Percentiles rank a stretch among this genome's conserved stretches.
These are phyloP conservation scores for Fraxinus americana DNA, from an alignment of 257 asterid genomes.

Conservation along the genomic window DNA sequence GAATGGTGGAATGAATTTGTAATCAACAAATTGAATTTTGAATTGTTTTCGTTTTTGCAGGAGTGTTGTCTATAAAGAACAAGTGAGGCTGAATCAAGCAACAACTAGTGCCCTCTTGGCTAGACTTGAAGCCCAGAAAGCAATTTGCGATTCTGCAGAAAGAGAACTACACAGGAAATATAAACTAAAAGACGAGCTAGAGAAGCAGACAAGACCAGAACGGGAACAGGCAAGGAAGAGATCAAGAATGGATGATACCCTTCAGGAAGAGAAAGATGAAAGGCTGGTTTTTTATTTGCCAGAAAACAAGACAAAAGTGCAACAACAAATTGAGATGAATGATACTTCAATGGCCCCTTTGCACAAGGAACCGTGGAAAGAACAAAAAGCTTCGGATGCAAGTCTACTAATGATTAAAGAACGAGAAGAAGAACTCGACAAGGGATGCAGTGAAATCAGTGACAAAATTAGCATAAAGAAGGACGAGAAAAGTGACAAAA, in stretches of 20 bases:
- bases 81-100: slow-evolving; percentile 93
- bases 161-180: slow-evolving; percentile 75
- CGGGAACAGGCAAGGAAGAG: slow-evolving; percentile 81
- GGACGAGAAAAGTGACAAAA: slow-evolving; percentile 23
- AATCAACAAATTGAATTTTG: not conserved
- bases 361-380: slow-evolving; percentile 48
- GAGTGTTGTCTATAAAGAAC: slow-evolving; percentile 89
- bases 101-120: slow-evolving; percentile 89
- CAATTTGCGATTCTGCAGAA: slow-evolving; percentile 94
- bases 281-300: slow-evolving; percentile 38
- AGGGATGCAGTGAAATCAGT: slow-evolving; percentile 23
- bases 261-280: slow-evolving; percentile 32
- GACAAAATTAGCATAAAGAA: slow-evolving; percentile 27
- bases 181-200: slow-evolving; percentile 77
- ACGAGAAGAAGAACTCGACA: slow-evolving; percentile 1
- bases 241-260: slow-evolving; percentile 61
- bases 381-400: slow-evolving; percentile 55
- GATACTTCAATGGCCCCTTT: slow-evolving; percentile 22
- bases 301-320: slow-evolving; percentile 31
- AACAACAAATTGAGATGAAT: slow-evolving; percentile 26
- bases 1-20: not conserved
- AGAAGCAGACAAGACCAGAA: slow-evolving; percentile 68
- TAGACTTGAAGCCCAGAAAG: slow-evolving; percentile 95
- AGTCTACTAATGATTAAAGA: slow-evolving; percentile 36
- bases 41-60: slow-evolving; percentile 40